phyloP scores from a whole-genome alignment of 306 rosid species.

The Prunus mira region DNA sequence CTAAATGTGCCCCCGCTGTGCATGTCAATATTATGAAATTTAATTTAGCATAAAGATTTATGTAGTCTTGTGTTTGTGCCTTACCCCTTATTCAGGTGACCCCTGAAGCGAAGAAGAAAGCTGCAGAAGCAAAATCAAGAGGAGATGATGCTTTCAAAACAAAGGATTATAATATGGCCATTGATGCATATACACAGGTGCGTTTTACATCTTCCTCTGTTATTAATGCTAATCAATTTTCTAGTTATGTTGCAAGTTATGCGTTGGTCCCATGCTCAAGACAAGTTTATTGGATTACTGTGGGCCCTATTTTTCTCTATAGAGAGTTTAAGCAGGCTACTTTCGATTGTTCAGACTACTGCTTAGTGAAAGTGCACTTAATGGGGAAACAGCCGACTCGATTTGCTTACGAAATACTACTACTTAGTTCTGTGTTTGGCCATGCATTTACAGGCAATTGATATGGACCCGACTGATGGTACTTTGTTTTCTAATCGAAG shows the following conservation, averaged over 20 bases:
- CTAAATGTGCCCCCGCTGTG: background rate
- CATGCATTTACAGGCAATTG: constrained; percentile 67
- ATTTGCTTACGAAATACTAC: background rate
- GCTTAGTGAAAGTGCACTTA: background rate
- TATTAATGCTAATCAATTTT: constrained; percentile 15
- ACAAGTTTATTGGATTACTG: background rate
- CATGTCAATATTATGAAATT: background rate
- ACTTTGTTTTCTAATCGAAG: constrained; percentile 80
- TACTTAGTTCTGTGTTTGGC: background rate
- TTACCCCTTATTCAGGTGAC: constrained; percentile 52
- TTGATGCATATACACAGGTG: constrained; percentile 92
- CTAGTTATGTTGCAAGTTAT: constrained; percentile 1
- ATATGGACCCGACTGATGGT: constrained; percentile 68
- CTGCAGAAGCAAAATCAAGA: constrained; percentile 89
- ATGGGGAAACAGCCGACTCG: background rate
- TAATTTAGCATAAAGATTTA: background rate
- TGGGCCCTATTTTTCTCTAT: background rate
- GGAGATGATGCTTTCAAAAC: constrained; percentile 81
- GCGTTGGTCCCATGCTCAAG: background rate
- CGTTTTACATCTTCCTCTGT: constrained; percentile 17
- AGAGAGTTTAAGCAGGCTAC: background rate
- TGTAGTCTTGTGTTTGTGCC: background rate
- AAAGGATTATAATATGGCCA: constrained; percentile 56
- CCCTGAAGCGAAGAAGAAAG: constrained; percentile 78
- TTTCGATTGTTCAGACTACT: background rate